Evolutionary conservation across 768 basidiomycete genomes (phyloP).

Genomic region (Termitomyces sp.): DNA sequence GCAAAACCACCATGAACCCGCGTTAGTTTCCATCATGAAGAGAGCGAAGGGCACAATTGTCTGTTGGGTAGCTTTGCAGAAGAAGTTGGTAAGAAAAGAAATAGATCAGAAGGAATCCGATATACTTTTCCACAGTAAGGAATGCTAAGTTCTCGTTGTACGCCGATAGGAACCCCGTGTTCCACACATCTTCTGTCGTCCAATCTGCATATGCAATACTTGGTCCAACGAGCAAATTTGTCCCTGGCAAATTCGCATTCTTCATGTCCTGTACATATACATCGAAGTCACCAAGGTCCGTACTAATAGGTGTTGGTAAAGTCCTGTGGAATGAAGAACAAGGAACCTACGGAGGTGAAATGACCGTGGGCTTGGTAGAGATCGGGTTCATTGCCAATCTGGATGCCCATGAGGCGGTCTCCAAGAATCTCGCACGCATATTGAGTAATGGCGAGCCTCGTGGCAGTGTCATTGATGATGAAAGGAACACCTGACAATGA

Average conservation of each 20-base stretch:
- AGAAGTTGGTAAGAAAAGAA: slow-evolving; percentile 13
- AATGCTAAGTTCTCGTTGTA: slow-evolving; percentile 34
- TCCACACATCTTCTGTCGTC: slow-evolving; percentile 46
- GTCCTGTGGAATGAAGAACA: background rate
- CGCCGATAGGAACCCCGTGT: slow-evolving; percentile 40
- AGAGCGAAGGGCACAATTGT: slow-evolving; percentile 59
- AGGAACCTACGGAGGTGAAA: slow-evolving; percentile 18
- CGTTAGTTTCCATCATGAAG: slow-evolving; percentile 69
- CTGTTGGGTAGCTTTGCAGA: slow-evolving; percentile 42
- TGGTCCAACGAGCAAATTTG: slow-evolving; percentile 52
- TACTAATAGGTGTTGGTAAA: slow-evolving; percentile 14
- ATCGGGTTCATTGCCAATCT: too few relatives aligned
- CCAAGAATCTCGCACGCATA: slow-evolving; percentile 62
- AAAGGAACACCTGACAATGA: slow-evolving; percentile 44
- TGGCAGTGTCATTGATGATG: slow-evolving; percentile 56
- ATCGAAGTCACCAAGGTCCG: slow-evolving; percentile 43
- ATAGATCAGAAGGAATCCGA: slow-evolving; percentile 6
- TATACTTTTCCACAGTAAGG: slow-evolving; percentile 54
- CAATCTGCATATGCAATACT: slow-evolving; percentile 44
- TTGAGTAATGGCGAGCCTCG: slow-evolving; percentile 56
- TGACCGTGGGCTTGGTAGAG: slow-evolving; percentile 34
- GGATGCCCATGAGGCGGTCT: slow-evolving; percentile 54
- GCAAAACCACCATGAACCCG: slow-evolving; percentile 65
- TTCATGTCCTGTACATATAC: slow-evolving; percentile 38
- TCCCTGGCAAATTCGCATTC: slow-evolving; percentile 25